A percentile compares a stretch with the other conserved stretches of the same genome.
These are phyloP conservation scores for Komagataella ulmi DNA, from an alignment of 805 yeast genomes.

Conservation along the genomic window DNA sequence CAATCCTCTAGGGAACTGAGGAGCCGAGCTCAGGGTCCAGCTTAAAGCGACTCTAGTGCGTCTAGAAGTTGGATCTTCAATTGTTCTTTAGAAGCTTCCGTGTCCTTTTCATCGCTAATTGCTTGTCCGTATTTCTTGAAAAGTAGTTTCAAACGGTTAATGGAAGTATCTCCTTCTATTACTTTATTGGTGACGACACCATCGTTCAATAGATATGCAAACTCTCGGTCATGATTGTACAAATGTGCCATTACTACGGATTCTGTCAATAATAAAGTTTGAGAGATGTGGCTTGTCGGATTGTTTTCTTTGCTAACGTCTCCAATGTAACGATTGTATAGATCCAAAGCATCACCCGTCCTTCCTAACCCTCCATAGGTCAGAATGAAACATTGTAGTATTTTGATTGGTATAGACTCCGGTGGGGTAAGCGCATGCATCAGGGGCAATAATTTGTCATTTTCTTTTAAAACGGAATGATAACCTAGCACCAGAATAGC, in stretches of 20 bases:
- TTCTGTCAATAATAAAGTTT: conserved; percentile 7
- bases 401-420: conserved; percentile 11
- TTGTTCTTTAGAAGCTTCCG: conserved; percentile 3
- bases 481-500: conserved; percentile 12
- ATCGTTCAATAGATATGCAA: conserved; percentile 17
- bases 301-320: conserved; percentile 7
- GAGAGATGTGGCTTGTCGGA: conserved; percentile 1
- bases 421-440: conserved; percentile 17
- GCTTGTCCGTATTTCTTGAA: conserved; percentile 19
- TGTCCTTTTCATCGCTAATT: conserved; percentile 8
- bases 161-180: conserved; percentile 10
- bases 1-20: conserved; percentile 1
- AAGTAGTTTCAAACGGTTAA: conserved; percentile 8
- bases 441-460: conserved; percentile 6
- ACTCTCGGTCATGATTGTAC: conserved; percentile 13
- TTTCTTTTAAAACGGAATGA: conserved; percentile 8
- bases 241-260: conserved; percentile 14
- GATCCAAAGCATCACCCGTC: conserved; percentile 15
- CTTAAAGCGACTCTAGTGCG: neutral
- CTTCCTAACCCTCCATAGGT: conserved; percentile 16
- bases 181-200: conserved; percentile 14
- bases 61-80: neutral
- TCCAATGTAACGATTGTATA: conserved; percentile 16
- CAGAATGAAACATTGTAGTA: conserved; percentile 12
- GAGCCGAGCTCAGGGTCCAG: conserved; percentile 1